Conservation (phyloP, 2,329 filamentous ascomycete species). For the Ophiostoma populinum region DNA sequence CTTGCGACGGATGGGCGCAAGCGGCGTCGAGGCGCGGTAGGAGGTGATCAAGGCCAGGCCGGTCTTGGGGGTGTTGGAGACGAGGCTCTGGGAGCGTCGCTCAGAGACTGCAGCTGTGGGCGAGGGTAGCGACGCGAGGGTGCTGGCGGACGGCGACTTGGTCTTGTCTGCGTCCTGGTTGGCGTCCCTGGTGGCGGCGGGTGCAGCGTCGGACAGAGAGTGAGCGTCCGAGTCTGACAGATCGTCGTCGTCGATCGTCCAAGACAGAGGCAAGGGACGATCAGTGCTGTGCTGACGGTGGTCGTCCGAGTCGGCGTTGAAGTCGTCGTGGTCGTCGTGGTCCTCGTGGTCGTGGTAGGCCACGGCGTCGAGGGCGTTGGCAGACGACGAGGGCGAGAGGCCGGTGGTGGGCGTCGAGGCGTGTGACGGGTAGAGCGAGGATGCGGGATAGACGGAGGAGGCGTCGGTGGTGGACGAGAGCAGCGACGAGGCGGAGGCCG, state of each 20-base stretch:
- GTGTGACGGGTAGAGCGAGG: slow-evolving; percentile 1
- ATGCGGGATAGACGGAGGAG: slow-evolving; percentile 3
- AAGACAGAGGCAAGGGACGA: slow-evolving; percentile 6
- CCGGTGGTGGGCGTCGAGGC: not conserved
- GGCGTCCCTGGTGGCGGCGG: not conserved
- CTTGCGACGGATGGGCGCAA: slow-evolving; percentile 1
- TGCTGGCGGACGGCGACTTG: slow-evolving; percentile 6
- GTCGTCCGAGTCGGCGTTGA: not conserved
- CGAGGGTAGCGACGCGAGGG: slow-evolving; percentile 3
- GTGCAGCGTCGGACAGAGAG: no score
- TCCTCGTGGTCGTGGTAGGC: not conserved
- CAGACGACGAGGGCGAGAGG: not conserved
- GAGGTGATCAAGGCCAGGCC: not conserved
- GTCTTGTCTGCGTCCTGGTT: not conserved
- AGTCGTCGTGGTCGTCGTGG: not conserved
- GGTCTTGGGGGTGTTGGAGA: not conserved
- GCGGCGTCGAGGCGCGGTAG: not conserved
- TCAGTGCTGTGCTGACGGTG: not conserved
- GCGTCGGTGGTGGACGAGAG: slow-evolving; percentile 1
- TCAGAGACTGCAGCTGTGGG: not conserved
- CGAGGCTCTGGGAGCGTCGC: slow-evolving; percentile 6
- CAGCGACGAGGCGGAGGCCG: slow-evolving; percentile 3
- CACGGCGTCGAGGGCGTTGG: not conserved
- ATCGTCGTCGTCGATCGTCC: slow-evolving; percentile 1
- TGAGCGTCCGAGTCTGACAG: no score